These are phyloP conservation scores for Lophiotrema nucula DNA, from an alignment of 495 filamentous ascomycete genomes.

Conservation along the genomic window DNA sequence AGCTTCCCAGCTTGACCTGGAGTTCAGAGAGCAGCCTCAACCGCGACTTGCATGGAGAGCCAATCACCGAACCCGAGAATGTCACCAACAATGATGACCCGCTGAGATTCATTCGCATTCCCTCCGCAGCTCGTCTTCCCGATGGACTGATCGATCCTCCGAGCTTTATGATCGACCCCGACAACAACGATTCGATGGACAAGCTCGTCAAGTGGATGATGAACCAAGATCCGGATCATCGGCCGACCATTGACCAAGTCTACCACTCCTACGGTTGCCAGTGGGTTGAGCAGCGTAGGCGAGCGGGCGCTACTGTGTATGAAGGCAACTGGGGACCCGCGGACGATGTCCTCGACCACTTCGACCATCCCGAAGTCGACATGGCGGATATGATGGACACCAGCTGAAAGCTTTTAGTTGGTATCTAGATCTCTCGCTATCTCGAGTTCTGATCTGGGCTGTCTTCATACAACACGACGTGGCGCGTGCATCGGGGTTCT, in stretches of 20 bases:
- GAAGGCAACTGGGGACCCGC: conserved; percentile 95
- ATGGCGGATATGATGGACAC: conserved; percentile 73
- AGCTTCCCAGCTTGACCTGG: conserved; percentile 78
- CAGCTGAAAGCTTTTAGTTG: conserved; percentile 14
- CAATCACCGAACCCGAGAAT: conserved; percentile 37
- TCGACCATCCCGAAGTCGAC: no score
- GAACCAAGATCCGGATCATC: conserved; percentile 64
- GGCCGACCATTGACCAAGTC: conserved; percentile 73
- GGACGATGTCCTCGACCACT: conserved; percentile 65
- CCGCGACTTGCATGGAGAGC: conserved; percentile 74
- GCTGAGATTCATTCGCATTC: background rate
- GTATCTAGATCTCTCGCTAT: conserved; percentile 7
- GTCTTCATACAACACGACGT: background rate
- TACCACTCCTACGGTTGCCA: conserved; percentile 64
- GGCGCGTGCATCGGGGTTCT: background rate
- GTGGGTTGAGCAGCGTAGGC: conserved; percentile 73
- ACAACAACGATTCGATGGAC: conserved; percentile 71
- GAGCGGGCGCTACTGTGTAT: conserved; percentile 83
- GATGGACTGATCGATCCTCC: conserved; percentile 73
- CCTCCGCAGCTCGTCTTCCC: conserved; percentile 47
- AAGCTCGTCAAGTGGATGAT: conserved; percentile 89
- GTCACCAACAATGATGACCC: background rate
- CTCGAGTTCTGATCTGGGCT: conserved; percentile 8
- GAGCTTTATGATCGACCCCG: conserved; percentile 75
- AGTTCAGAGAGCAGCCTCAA: conserved; percentile 67